Evolutionary conservation across 805 yeast genomes (phyloP), one percentile per base, ranked within the genome.

Genomic region (Helenozyma rhizophorensis): DNA sequence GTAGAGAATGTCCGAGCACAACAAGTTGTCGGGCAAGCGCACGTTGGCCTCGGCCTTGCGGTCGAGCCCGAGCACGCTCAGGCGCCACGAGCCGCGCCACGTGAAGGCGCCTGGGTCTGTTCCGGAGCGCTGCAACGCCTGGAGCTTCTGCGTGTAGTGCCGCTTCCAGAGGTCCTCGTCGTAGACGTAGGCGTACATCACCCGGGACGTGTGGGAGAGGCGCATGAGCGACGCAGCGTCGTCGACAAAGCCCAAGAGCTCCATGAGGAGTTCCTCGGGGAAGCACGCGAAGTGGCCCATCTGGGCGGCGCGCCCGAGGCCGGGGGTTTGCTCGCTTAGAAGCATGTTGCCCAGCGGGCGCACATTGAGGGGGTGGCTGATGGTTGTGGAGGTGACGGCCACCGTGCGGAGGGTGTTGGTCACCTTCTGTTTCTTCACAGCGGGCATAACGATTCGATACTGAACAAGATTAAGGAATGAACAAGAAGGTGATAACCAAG

Each of bases 1-100:
- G 54, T 80, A 88, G 10, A 89, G 56, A n/a, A 74, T 45, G 51
- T 88, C 96, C 0, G 94, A 83, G 51, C 81, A 85, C 3, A 87
- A 47, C 21, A 76, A 47, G 39, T 71, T 70, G 17, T 61, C 71
- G 0, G 65, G 60, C 15, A 78, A 56, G 37, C 70, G 68, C 6
- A 79, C 44, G 11, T 76, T 70, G 18, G 76, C 80, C 18, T 53
- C 54, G 9, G 58, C 34, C 7, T 44, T 49, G 4, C 32, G 38
- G 6, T 58, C 48, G n/a, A 68, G 40, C 1, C 58, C 52, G 40
- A 77, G 55, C 21, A 74, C 61, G 3, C 90, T 78, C 23, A 72
- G 61, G 45, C 89, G 70, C 96, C 96, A 88, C 2, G 87, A 73
- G 1, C 96, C 96, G 19, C 48, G 53, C 96, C 96, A 87, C 21